A percentile compares a stretch with the other conserved stretches of the same genome.
phyloP scores from a whole-genome alignment of 2,329 filamentous ascomycete species.

The Monosporascus sp. region DNA sequence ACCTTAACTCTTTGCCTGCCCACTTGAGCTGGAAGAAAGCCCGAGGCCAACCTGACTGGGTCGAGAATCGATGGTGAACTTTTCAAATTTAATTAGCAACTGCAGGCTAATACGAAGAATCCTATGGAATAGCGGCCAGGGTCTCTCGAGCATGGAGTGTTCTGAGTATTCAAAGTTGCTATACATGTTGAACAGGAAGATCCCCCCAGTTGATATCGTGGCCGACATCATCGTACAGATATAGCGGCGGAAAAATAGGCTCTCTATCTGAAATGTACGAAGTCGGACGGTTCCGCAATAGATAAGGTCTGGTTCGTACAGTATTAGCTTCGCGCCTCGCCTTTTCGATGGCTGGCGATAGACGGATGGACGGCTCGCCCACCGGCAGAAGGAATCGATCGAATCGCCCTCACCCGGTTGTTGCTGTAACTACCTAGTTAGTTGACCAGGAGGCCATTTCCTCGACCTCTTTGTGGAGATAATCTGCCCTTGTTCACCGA shows the following conservation, averaged over 20 bases:
- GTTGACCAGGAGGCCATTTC: no score
- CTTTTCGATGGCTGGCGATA: neutral
- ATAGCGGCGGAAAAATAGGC: conserved; percentile 1
- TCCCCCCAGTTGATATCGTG: conserved; percentile 1
- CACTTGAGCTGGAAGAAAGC: neutral
- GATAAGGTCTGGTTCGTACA: conserved; percentile 1
- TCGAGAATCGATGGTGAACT: no score
- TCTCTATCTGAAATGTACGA: conserved; percentile 5
- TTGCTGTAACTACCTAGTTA: no score
- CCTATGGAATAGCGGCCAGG: neutral
- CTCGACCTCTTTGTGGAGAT: no score
- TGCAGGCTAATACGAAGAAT: neutral
- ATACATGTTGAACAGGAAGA: neutral
- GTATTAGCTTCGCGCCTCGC: neutral
- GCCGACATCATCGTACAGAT: conserved; percentile 15
- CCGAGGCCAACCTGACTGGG: no score
- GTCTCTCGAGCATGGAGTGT: neutral
- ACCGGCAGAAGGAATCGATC: neutral
- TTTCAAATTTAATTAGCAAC: no score
- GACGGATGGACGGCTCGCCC: neutral
- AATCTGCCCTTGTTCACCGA: neutral
- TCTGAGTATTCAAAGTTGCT: neutral
- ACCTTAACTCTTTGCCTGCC: neutral
- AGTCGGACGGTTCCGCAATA: conserved; percentile 2
- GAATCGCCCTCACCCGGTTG: no score